A percentile compares a stretch with the other conserved stretches of the same genome.
phyloP scores from a whole-genome alignment of 2,329 filamentous ascomycete genomes.

The Neopestalotiopsis sp. region DNA sequence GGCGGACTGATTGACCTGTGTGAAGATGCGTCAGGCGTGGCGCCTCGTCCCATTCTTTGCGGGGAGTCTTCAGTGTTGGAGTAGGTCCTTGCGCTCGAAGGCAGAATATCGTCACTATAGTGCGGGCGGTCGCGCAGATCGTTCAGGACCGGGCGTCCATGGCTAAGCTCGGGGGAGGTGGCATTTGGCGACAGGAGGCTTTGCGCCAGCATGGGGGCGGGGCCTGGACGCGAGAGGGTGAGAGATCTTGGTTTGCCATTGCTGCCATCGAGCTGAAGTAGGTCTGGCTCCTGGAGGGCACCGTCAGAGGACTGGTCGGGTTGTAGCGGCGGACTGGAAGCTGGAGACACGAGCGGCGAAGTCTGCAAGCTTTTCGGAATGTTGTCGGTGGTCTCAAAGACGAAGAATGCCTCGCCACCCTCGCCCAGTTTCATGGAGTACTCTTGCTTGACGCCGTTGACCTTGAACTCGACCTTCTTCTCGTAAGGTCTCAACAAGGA shows the following conservation, averaged over 20 bases:
- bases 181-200: constrained; percentile 56
- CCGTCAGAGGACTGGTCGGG: constrained; percentile 45
- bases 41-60: constrained; percentile 42
- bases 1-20: constrained; percentile 76
- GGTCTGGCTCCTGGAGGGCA: constrained; percentile 70
- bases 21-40: constrained; percentile 49
- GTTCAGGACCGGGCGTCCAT: constrained; percentile 50
- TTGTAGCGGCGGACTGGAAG: constrained; percentile 76
- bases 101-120: constrained; percentile 61
- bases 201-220: constrained; percentile 20
- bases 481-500: constrained; percentile 92
- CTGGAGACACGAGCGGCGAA: constrained; percentile 89
- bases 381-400: constrained; percentile 91
- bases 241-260: constrained; percentile 41
- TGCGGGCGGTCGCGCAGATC: constrained; percentile 54
- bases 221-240: constrained; percentile 17
- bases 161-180: constrained; percentile 55
- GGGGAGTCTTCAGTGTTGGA: constrained; percentile 36
- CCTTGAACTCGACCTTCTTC: constrained; percentile 97
- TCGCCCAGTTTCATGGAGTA: constrained; percentile 99
- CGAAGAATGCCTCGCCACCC: constrained; percentile 97
- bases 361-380: constrained; percentile 96
- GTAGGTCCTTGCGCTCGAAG: constrained; percentile 47
- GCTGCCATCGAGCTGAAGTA: constrained; percentile 65
- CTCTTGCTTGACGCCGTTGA: constrained; percentile 90